Evolutionary conservation across 139 green algal genomes (phyloP).

Genomic region (Coccomyxa sp.): DNA sequence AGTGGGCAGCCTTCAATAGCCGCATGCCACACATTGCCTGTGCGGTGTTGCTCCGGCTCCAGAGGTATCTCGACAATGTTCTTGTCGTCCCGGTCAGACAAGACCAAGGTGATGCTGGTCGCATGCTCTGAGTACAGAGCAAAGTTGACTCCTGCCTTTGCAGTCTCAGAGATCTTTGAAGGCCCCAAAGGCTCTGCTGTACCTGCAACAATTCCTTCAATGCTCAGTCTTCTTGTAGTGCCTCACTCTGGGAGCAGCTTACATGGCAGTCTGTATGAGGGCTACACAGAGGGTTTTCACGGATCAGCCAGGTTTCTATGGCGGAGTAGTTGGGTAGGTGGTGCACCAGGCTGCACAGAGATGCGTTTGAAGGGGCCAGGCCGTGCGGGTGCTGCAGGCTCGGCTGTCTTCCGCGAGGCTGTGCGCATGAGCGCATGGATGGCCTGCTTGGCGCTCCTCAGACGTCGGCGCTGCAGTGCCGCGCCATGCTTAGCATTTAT

Average conservation of each 20-base stretch:
- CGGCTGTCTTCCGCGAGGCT: not conserved
- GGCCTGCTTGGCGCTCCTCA: too few species aligned
- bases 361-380: not conserved
- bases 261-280: too few species aligned
- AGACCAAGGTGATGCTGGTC: slow-evolving; percentile 52
- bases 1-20: slow-evolving; percentile 55
- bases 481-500: too few species aligned
- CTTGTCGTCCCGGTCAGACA: slow-evolving; percentile 46
- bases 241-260: too few species aligned
- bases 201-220: slow-evolving; percentile 6
- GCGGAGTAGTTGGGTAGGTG: too few species aligned
- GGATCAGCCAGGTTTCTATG: too few species aligned
- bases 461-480: too few species aligned
- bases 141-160: slow-evolving; percentile 71
- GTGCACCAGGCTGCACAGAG: not conserved
- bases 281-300: too few species aligned
- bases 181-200: slow-evolving; percentile 60
- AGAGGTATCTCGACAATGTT: slow-evolving; percentile 42
- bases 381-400: not conserved
- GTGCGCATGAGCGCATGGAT: too few species aligned
- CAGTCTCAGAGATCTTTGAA: slow-evolving; percentile 25
- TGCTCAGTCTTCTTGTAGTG: not conserved
- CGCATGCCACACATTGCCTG: slow-evolving; percentile 74
- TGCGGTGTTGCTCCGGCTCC: slow-evolving; percentile 18
- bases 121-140: slow-evolving; percentile 65